phyloP scores from a whole-genome alignment of 257 asterid genomes.

The Primulina tabacum region DNA sequence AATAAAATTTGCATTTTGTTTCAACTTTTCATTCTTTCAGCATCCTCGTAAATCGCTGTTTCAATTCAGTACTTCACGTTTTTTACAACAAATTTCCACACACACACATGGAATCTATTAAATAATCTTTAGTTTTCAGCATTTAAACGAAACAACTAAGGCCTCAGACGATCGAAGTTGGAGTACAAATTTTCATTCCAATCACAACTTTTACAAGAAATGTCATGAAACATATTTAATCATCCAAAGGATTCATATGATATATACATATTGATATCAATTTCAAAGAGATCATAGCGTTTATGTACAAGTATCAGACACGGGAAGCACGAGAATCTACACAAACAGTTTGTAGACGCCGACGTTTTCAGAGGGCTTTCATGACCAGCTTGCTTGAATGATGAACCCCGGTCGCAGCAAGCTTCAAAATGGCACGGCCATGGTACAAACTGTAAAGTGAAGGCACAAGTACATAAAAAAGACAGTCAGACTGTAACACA shows the following conservation, averaged over 20 bases:
- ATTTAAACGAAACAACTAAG: too few relatives aligned
- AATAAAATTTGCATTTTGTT: too few relatives aligned
- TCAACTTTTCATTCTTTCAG: too few relatives aligned
- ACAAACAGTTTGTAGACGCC: background rate
- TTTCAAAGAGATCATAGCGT: background rate
- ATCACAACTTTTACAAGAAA: background rate
- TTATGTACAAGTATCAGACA: slow-evolving; percentile 15
- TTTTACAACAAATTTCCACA: too few relatives aligned
- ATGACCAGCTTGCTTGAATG: slow-evolving; percentile 59
- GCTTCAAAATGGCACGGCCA: slow-evolving; percentile 60
- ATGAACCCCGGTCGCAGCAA: slow-evolving; percentile 73
- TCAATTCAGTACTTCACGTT: too few relatives aligned
- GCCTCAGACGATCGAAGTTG: background rate
- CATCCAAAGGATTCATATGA: background rate
- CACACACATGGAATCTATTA: too few relatives aligned
- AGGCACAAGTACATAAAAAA: background rate
- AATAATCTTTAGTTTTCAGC: too few relatives aligned
- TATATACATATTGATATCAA: background rate
- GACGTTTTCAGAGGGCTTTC: slow-evolving; percentile 38
- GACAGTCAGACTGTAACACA: background rate
- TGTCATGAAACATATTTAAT: background rate
- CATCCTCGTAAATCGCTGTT: too few relatives aligned
- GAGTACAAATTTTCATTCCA: background rate
- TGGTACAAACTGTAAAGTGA: slow-evolving; percentile 66
- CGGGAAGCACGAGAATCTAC: background rate